phyloP scores from a whole-genome alignment of 805 yeast genomes.

The Wickerhamomyces bovis region DNA sequence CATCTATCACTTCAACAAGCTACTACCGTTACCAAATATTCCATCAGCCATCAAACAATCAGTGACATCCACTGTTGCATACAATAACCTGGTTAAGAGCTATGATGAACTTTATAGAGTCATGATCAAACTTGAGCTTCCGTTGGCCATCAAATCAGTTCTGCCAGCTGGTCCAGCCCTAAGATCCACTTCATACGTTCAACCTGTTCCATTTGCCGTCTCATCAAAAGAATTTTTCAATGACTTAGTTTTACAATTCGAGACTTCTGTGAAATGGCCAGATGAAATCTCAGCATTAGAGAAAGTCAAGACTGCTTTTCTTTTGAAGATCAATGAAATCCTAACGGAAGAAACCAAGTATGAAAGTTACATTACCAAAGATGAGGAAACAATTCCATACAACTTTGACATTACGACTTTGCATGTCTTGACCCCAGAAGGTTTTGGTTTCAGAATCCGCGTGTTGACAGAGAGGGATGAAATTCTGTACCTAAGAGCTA shows the following conservation, averaged over 20 bases:
- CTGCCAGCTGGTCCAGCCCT: constrained; percentile 70
- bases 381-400: constrained; percentile 56
- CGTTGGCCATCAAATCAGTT: constrained; percentile 65
- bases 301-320: constrained; percentile 84
- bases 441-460: constrained; percentile 77
- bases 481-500: constrained; percentile 62
- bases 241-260: constrained; percentile 80
- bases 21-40: constrained; percentile 54
- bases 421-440: constrained; percentile 77
- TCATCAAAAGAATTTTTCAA: constrained; percentile 75
- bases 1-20: constrained; percentile 39
- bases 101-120: constrained; percentile 55
- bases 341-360: constrained; percentile 44
- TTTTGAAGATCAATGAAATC: constrained; percentile 59
- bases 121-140: constrained; percentile 46
- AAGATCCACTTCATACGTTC: constrained; percentile 67
- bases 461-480: constrained; percentile 84
- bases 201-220: constrained; percentile 78
- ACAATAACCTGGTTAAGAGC: constrained; percentile 39
- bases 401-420: constrained; percentile 52
- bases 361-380: constrained; percentile 56
- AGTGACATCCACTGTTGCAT: constrained; percentile 35
- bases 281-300: constrained; percentile 82
- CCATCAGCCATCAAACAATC: constrained; percentile 55
- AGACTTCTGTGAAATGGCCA: constrained; percentile 92